These are phyloP conservation scores for Leptographium lundbergii DNA, from an alignment of 2,329 filamentous ascomycete species.

Conservation along the genomic window DNA sequence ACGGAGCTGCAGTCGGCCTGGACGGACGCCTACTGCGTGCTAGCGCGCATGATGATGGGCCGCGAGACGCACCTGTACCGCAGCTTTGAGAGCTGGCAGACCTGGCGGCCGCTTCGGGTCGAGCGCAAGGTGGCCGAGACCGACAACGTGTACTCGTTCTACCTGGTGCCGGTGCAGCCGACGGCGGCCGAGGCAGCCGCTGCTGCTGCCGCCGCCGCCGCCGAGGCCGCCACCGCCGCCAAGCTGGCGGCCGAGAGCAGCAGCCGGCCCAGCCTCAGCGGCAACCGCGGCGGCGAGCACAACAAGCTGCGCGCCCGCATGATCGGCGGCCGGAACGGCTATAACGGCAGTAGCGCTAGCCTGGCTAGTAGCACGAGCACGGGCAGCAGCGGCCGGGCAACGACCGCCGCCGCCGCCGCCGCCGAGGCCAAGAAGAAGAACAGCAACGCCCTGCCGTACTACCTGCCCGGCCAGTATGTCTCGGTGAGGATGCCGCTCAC, in stretches of 20 bases:
- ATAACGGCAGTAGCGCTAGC: constrained; percentile 2
- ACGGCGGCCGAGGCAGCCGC: neutral
- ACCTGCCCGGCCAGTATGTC: constrained; percentile 61
- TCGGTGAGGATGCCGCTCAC: constrained; percentile 44
- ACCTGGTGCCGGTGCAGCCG: constrained; percentile 41
- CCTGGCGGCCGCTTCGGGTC: constrained; percentile 57
- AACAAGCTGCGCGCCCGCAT: neutral
- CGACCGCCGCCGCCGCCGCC: too few species aligned
- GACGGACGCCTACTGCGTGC: constrained; percentile 59
- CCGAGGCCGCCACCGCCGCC: neutral
- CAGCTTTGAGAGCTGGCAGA: constrained; percentile 47
- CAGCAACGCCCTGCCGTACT: constrained; percentile 39
- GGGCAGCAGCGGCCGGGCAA: neutral
- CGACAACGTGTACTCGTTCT: constrained; percentile 58
- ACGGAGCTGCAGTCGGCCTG: constrained; percentile 53
- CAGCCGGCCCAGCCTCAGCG: neutral
- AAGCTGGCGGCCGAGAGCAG: neutral
- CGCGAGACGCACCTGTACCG: constrained; percentile 52
- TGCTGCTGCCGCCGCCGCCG: neutral
- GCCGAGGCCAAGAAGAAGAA: neutral
- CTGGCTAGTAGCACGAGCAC: neutral
- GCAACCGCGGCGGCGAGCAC: neutral
- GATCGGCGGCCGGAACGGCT: neutral
- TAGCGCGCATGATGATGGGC: constrained; percentile 59
- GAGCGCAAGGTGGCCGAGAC: constrained; percentile 52